Evolutionary conservation across 164 flowering plant species (phyloP).

Genomic region (Piper longum): DNA sequence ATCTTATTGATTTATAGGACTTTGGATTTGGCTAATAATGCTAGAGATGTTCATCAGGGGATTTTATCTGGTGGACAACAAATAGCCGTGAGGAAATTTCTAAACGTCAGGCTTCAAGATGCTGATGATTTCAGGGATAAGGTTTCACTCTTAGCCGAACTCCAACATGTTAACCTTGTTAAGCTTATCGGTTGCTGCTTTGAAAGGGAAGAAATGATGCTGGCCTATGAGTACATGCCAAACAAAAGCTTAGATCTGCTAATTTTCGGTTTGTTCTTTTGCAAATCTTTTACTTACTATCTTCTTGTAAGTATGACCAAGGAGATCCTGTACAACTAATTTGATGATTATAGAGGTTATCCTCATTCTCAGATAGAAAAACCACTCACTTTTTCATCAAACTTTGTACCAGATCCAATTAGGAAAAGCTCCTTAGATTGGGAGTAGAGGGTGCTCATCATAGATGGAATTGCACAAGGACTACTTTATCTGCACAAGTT

Average conservation of each 20-base stretch:
- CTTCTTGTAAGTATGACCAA: too few relatives aligned
- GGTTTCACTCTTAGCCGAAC: constrained; percentile 19
- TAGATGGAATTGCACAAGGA: constrained; percentile 35
- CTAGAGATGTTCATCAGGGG: neutral
- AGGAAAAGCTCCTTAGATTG: constrained; percentile 8
- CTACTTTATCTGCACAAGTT: constrained; percentile 38
- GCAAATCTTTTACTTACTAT: neutral
- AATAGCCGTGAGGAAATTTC: constrained; percentile 22
- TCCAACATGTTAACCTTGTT: constrained; percentile 41
- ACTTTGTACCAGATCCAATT: neutral
- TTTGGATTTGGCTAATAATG: neutral
- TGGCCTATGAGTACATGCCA: constrained; percentile 36
- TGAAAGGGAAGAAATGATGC: constrained; percentile 21
- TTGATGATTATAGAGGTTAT: too few relatives aligned
- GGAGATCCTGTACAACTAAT: too few relatives aligned
- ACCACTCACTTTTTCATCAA: constrained; percentile 1
- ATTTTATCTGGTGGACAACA: neutral
- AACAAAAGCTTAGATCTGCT: constrained; percentile 30
- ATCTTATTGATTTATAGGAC: neutral
- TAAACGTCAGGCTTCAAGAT: constrained; percentile 22
- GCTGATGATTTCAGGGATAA: constrained; percentile 23
- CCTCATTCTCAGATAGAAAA: neutral
- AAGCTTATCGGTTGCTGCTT: constrained; percentile 29
- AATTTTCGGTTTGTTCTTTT: constrained; percentile 13
- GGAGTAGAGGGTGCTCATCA: constrained; percentile 12